Evolutionary conservation across 345 rosid genomes (phyloP), one percentile per base, ranked within the genome.

Genomic region (Kernera saxatilis): DNA sequence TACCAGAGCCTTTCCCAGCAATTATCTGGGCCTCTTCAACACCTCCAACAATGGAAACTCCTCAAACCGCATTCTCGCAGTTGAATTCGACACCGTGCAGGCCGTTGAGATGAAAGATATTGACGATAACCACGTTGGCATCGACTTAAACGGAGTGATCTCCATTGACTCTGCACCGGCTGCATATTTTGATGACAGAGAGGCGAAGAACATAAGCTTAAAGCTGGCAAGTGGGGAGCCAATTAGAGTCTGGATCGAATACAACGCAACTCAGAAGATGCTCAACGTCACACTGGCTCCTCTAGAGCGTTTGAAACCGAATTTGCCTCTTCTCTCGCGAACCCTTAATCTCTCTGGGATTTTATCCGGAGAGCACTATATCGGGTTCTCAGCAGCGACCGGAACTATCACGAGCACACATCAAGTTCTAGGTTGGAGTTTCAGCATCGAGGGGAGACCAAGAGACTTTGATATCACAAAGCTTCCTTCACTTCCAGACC

Each of bases 391-490:
- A 0, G 81, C 87, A 8, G 43, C 89, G 5, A 84, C 88, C 0
- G 83, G 87, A 3, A 53, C 79, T 2, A 27, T 75, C 14, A 6
- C 54, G 27, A 76, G 82, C 29, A 40, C 70, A 21, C 90, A 86
- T 8, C 64, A 75, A 11, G 56, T 86, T 27, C 67, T 80, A 26
- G 87, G 93, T n/a, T 88, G 95, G 89, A 88, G 89, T 66, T 88
- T 78, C 67, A 80, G 19, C 30, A 56, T 30, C 39, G 84, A 75
- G 12, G 86, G 85, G 14, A 67, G 70, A 73, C 80, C 83, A 32
- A 29, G 69, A 26, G 69, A 58, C 9, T 75, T 89, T 11, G 59
- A 70, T 13, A 50, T 83, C 9, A 78, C 87, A 5, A 72, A 69
- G 51, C 86, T 89, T 49, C 90, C 92, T 9, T 40, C 39, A 11